These are phyloP conservation scores for Mitragyna speciosa DNA, from an alignment of 257 asterid genomes.

Conservation along the genomic window DNA sequence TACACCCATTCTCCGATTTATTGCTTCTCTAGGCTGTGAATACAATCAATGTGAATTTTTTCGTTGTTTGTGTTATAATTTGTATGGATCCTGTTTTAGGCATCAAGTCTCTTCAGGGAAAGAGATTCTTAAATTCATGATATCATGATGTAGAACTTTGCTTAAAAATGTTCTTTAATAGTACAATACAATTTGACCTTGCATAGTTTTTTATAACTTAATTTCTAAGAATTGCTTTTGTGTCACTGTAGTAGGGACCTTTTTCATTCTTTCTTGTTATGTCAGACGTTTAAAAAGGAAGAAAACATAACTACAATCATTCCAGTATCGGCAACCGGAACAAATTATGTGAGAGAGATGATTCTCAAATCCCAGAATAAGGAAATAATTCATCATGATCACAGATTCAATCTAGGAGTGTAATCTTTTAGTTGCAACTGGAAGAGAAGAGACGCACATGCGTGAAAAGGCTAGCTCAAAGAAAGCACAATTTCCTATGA, in stretches of 20 bases:
- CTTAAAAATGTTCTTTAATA: not conserved
- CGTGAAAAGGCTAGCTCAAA: not conserved
- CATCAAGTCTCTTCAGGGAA: not conserved
- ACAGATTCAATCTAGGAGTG: not conserved
- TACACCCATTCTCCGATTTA: not conserved
- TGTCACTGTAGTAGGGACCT: not conserved
- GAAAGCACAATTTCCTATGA: constrained; percentile 31
- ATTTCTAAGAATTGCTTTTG: not conserved
- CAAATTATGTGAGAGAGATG: not conserved
- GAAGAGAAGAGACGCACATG: not conserved
- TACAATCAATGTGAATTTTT: not conserved
- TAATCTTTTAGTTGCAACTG: not conserved
- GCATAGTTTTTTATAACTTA: not conserved
- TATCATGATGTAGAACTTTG: not conserved
- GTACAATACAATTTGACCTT: not conserved
- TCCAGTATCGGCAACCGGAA: not conserved
- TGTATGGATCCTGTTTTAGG: not conserved
- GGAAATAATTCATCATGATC: not conserved
- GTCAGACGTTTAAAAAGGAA: not conserved
- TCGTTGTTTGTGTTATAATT: not conserved
- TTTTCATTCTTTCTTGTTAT: not conserved
- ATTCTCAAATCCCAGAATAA: not conserved
- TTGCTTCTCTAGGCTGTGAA: not conserved
- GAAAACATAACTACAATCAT: not conserved
- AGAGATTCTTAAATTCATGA: not conserved